These are phyloP conservation scores for Aspergillus sp. DNA, from an alignment of 2,329 filamentous ascomycete genomes.

Conservation along the genomic window DNA sequence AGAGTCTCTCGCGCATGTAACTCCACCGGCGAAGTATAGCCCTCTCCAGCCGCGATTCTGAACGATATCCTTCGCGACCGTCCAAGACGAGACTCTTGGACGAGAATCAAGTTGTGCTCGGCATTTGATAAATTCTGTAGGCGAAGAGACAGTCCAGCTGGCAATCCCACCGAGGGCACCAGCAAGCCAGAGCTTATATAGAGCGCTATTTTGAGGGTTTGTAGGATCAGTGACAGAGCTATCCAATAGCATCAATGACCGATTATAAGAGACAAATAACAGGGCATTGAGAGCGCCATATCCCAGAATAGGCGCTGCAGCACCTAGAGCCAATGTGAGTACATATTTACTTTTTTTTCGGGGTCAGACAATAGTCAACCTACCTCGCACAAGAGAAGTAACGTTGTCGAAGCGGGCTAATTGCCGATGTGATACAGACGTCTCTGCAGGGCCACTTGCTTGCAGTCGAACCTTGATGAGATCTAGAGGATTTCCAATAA, in stretches of 20 bases:
- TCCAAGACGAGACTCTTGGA: conserved; percentile 61
- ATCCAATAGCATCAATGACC: conserved; percentile 68
- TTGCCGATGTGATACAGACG: conserved; percentile 28
- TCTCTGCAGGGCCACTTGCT: conserved; percentile 53
- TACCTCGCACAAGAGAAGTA: conserved; percentile 46
- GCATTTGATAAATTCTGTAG: conserved; percentile 90
- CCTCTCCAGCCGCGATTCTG: conserved; percentile 66
- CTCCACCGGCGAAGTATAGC: conserved; percentile 77
- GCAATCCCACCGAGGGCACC: conserved; percentile 82
- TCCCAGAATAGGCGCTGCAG: conserved; percentile 82
- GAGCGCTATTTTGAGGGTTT: conserved; percentile 50
- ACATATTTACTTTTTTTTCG: neutral
- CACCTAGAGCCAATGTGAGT: conserved; percentile 55
- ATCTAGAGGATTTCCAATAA: conserved; percentile 87
- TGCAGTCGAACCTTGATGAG: conserved; percentile 81
- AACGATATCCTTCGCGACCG: conserved; percentile 66
- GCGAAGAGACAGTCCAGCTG: conserved; percentile 83
- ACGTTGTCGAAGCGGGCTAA: conserved; percentile 39
- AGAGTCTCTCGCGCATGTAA: conserved; percentile 82
- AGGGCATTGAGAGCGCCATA: conserved; percentile 91
- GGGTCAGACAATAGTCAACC: conserved; percentile 8
- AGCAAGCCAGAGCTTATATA: conserved; percentile 75
- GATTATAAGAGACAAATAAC: conserved; percentile 89
- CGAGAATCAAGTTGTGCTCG: conserved; percentile 70
- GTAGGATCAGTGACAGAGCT: conserved; percentile 49